phyloP scores from a whole-genome alignment of 495 filamentous ascomycete species.

The Talaromyces wortmannii region DNA sequence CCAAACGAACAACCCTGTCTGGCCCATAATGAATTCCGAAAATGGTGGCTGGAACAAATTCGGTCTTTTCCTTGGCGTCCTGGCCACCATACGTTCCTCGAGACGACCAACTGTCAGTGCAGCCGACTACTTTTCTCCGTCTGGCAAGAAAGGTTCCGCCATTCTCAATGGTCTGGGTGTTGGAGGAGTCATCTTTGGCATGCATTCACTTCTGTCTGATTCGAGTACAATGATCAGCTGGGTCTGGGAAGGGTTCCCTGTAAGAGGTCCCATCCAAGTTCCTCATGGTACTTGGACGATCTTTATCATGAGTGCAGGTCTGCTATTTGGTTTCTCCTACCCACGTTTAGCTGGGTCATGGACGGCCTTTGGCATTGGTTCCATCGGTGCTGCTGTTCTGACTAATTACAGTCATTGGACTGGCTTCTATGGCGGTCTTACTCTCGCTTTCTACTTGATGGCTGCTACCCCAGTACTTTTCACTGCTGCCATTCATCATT shows the following conservation, averaged over 20 bases:
- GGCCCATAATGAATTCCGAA: constrained; percentile 81
- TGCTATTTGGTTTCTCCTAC: constrained; percentile 69
- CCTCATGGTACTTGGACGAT: constrained; percentile 84
- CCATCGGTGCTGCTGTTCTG: constrained; percentile 71
- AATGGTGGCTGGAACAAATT: constrained; percentile 93
- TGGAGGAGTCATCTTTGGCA: constrained; percentile 78
- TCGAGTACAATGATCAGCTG: constrained; percentile 98
- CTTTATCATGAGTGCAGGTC: constrained; percentile 75
- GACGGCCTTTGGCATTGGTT: constrained; percentile 73
- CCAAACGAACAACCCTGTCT: constrained; percentile 95
- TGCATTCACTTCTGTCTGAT: constrained; percentile 91
- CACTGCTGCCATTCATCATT: constrained; percentile 63
- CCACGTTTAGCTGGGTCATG: constrained; percentile 67
- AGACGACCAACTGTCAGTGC: constrained; percentile 47
- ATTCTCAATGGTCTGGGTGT: constrained; percentile 69
- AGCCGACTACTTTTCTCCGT: constrained; percentile 39
- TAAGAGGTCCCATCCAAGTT: constrained; percentile 80
- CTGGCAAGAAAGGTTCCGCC: constrained; percentile 57
- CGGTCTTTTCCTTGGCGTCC: constrained; percentile 66
- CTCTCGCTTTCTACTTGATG: constrained; percentile 71
- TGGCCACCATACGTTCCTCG: constrained; percentile 67
- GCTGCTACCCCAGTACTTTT: constrained; percentile 76
- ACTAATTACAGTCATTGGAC: constrained; percentile 78
- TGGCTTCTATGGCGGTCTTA: constrained; percentile 81
- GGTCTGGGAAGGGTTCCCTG: constrained; percentile 97